Conservation (phyloP, 2,329 filamentous ascomycete species). For the Cladobotryum protrusum region DNA sequence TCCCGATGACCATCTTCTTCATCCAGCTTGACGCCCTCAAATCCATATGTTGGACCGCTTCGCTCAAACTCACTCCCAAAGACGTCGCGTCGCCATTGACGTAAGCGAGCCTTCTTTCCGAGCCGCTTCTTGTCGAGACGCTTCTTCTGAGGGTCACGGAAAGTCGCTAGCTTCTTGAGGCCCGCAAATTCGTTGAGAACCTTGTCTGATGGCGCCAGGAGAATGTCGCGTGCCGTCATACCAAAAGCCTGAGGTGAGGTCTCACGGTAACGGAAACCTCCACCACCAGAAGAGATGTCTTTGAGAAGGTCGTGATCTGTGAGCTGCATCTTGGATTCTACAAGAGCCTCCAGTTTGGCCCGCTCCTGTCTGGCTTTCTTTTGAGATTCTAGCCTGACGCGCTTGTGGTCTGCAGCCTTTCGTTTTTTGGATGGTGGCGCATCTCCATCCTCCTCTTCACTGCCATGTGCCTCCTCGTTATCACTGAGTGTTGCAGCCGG, state of each 20-base stretch:
- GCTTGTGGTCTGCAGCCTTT: constrained; percentile 54
- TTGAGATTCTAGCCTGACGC: constrained; percentile 53
- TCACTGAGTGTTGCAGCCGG: constrained; percentile 50
- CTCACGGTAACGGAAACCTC: constrained; percentile 81
- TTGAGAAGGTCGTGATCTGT: constrained; percentile 56
- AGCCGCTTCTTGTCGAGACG: constrained; percentile 78
- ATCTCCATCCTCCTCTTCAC: constrained; percentile 30
- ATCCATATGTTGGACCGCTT: constrained; percentile 52
- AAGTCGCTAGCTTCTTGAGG: constrained; percentile 89
- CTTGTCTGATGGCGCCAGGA: constrained; percentile 77
- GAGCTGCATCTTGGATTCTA: constrained; percentile 74
- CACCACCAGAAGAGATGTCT: constrained; percentile 35
- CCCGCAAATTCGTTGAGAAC: constrained; percentile 86
- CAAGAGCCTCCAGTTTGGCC: constrained; percentile 74
- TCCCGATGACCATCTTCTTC: constrained; percentile 9
- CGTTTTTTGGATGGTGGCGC: constrained; percentile 51
- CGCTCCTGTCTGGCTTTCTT: constrained; percentile 75
- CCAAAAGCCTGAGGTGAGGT: constrained; percentile 88
- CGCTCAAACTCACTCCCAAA: constrained; percentile 55
- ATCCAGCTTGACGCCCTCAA: constrained; percentile 35
- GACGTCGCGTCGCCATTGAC: constrained; percentile 71
- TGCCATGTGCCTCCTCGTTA: constrained; percentile 30
- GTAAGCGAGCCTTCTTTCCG: constrained; percentile 84
- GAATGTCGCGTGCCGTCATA: constrained; percentile 81
- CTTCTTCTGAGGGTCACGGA: constrained; percentile 86